phyloP scores from a whole-genome alignment of 1,284 basidiomycete genomes.

The Ceraceosorus guamensis region DNA sequence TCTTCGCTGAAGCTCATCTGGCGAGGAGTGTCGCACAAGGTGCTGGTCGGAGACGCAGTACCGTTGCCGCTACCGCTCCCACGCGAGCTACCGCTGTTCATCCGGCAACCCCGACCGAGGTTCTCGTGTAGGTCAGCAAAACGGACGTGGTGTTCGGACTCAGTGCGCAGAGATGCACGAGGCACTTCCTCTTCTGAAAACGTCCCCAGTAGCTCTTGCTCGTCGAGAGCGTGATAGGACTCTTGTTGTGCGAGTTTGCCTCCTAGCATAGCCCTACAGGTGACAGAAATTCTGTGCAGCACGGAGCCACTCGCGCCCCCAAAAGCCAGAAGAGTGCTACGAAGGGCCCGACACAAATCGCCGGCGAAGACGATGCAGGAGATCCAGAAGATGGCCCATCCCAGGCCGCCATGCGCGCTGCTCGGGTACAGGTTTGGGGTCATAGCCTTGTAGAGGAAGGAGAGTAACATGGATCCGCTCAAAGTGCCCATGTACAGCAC shows the following conservation, averaged over 20 bases:
- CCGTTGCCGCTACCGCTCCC: too few relatives aligned
- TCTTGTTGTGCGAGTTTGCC: constrained; percentile 13
- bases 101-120: too few relatives aligned
- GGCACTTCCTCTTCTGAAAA: too few relatives aligned
- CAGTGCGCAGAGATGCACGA: too few relatives aligned
- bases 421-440: constrained; percentile 35
- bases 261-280: constrained; percentile 1
- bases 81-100: too few relatives aligned
- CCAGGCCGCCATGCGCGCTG: constrained; percentile 32
- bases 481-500: constrained; percentile 29
- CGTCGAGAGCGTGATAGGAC: background rate
- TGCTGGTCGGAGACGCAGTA: constrained; percentile 12
- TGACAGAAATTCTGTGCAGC: background rate
- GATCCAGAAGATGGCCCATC: constrained; percentile 28
- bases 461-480: constrained; percentile 24
- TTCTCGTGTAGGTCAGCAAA: too few relatives aligned
- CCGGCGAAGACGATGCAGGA: constrained; percentile 25
- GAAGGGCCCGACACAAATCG: constrained; percentile 24
- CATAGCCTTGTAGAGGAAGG: constrained; percentile 37
- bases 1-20: constrained; percentile 16
- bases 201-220: too few relatives aligned
- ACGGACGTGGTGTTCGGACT: too few relatives aligned
- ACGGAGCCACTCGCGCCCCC: background rate
- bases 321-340: constrained; percentile 9
- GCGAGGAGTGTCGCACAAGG: constrained; percentile 25